Evolutionary conservation across 2,329 filamentous ascomycete genomes (phyloP).

Genomic region (Aureobasidium melanogenum): DNA sequence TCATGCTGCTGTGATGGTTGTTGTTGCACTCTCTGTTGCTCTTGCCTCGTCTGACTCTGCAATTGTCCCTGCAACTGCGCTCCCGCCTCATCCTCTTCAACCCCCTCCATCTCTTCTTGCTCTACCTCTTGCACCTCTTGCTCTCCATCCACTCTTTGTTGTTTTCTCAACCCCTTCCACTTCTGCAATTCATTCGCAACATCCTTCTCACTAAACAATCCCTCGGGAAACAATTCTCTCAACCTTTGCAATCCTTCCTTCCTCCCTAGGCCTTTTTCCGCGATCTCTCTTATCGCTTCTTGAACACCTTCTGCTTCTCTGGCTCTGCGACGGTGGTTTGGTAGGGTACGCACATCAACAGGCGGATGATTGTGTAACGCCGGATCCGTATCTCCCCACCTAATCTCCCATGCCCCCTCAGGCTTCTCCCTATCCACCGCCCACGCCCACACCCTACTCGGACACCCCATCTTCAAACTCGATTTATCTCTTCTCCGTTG

Average conservation of each 20-base stretch:
- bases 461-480: not conserved
- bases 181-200: constrained; percentile 10
- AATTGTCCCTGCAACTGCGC: not conserved
- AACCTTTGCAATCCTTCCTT: not conserved
- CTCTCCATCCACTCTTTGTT: not conserved
- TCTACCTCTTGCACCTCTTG: not conserved
- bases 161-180: not conserved
- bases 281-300: not conserved
- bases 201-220: constrained; percentile 7
- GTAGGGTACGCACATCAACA: not conserved
- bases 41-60: not conserved
- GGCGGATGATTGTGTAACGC: constrained; percentile 8
- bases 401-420: constrained; percentile 1
- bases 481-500: not conserved
- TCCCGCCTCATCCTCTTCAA: not conserved
- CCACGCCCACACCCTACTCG: constrained; percentile 1
- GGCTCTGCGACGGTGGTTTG: not conserved
- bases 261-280: not conserved
- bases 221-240: not conserved
- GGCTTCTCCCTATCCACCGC: not conserved
- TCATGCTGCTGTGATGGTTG: not conserved
- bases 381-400: constrained; percentile 4
- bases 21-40: not conserved
- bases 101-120: not conserved
- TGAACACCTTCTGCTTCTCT: not conserved